Percentiles rank a stretch among this genome's conserved stretches.
phyloP scores from a whole-genome alignment of 495 filamentous ascomycete genomes.

The Bombardia bombarda region DNA sequence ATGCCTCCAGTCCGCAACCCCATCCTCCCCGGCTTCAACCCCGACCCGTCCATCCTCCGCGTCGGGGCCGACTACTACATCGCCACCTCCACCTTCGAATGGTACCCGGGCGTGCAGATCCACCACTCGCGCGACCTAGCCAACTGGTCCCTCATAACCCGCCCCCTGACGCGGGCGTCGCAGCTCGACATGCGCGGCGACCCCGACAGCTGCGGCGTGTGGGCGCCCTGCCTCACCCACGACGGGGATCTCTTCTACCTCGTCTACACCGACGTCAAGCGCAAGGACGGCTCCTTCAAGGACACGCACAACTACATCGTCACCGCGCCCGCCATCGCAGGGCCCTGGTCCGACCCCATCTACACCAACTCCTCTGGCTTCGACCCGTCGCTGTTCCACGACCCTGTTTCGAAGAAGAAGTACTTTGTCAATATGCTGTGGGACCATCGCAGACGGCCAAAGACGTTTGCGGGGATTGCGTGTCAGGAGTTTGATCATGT shows the following conservation, averaged over 20 bases:
- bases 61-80: constrained; percentile 53
- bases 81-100: constrained; percentile 56
- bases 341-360: constrained; percentile 50
- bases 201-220: constrained; percentile 52
- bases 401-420: constrained; percentile 42
- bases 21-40: constrained; percentile 55
- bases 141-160: constrained; percentile 51
- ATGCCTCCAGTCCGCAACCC: constrained; percentile 48
- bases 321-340: constrained; percentile 34
- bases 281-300: constrained; percentile 48
- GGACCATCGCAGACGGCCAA: constrained; percentile 42
- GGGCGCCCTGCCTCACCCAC: constrained; percentile 55
- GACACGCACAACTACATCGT: constrained; percentile 50
- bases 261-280: constrained; percentile 48
- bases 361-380: constrained; percentile 47
- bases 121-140: constrained; percentile 48
- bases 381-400: constrained; percentile 53
- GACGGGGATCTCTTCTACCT: constrained; percentile 52
- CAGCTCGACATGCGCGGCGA: constrained; percentile 56
- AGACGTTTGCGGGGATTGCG: constrained; percentile 37
- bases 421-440: constrained; percentile 49
- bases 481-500: constrained; percentile 42
- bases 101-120: constrained; percentile 53
- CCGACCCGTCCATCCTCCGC: constrained; percentile 53
- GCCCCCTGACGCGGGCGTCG: constrained; percentile 49